Base-by-base conservation (phyloP, 2,329 filamentous ascomycete species). In the Penicillium sp. region DNA sequence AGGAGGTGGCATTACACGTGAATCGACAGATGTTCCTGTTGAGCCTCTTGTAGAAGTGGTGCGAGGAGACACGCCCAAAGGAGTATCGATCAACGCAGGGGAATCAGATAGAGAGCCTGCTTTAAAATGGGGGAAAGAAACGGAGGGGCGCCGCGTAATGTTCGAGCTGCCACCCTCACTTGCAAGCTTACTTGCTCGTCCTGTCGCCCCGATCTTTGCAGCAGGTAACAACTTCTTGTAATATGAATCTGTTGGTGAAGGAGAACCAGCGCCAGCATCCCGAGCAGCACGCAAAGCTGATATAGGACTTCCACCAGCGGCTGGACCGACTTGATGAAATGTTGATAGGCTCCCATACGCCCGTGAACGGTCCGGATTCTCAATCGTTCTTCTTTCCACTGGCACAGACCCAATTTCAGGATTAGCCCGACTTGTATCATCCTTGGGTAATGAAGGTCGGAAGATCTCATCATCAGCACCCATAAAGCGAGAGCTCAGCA, bases 51-150 rank as follows among this genome's bases (percentile, higher is more conserved):
- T 73, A 24, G 79, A 64, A 2, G 77, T 78, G 24, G 76, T 80
- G 58, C 82, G 78, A 29, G 83, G 84, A 8, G 83, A 86, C 7
- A 77, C 76, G n/a, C 79, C 79, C 13, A 77, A 57, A 6, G 76
- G 73, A 41, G 82, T 76, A 41, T 80, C 77, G 5, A 79, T 75
- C 29, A 79, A 75, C n/a, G 82, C 80, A 19, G 93, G 93, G 5
- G 93, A 97, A 4, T 90, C 91, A 2, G 93, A 96, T n/a, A 98
- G 80, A 1, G 93, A 96, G 11, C 93, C 93, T 14, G 93, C 91
- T 75, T 99, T 99, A 80, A 99, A 99, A 0, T 93, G 93, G 66
- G 96, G 91, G 68, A 97, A 96, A 0, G 91, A 96, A 22, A 96
- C 85, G 0, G 91, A 97, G 7, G 90, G 88, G 52, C 91, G 86